These are phyloP conservation scores for Saccharomyces mikatae DNA, from an alignment of 805 yeast species.

Conservation along the genomic window DNA sequence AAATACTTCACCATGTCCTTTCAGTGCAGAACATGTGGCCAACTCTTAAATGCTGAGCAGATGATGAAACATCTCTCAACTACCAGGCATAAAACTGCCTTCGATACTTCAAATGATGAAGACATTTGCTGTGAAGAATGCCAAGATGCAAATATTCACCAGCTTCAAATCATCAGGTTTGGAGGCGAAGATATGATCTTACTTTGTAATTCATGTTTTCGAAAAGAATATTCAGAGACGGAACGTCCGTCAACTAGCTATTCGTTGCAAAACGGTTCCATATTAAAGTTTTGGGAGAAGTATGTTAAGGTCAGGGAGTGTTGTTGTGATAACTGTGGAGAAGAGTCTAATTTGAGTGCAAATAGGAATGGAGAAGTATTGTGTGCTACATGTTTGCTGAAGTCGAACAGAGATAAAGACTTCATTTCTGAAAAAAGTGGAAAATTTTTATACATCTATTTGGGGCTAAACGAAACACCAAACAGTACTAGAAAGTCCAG, in stretches of 20 bases:
- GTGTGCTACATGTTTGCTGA: slow-evolving; percentile 38
- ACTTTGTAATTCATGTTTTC: slow-evolving; percentile 40
- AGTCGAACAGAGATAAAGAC: slow-evolving; percentile 7
- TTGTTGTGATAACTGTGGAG: slow-evolving; percentile 39
- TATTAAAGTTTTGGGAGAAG: slow-evolving; percentile 40
- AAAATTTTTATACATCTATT: slow-evolving; percentile 37
- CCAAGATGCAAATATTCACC: slow-evolving; percentile 45
- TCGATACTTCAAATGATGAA: slow-evolving; percentile 32
- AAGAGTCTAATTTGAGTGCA: slow-evolving; percentile 36
- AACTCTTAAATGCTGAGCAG: slow-evolving; percentile 29
- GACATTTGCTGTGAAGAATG: slow-evolving; percentile 49
- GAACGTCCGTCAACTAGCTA: slow-evolving; percentile 44
- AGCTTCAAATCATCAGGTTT: slow-evolving; percentile 41
- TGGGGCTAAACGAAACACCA: slow-evolving; percentile 40
- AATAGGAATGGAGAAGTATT: slow-evolving; percentile 25
- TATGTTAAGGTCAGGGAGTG: slow-evolving; percentile 46
- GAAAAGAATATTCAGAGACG: slow-evolving; percentile 27
- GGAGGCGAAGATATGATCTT: slow-evolving; percentile 49
- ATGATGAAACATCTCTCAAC: slow-evolving; percentile 45
- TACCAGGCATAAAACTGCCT: slow-evolving; percentile 46
- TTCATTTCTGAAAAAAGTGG: slow-evolving; percentile 42
- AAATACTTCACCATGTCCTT: slow-evolving; percentile 13
- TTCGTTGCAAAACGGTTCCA: slow-evolving; percentile 46
- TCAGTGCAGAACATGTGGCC: slow-evolving; percentile 43
- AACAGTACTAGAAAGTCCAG: slow-evolving; percentile 6